Conservation (phyloP, 1,284 basidiomycete species). For the Porogramme epimiltina region DNA sequence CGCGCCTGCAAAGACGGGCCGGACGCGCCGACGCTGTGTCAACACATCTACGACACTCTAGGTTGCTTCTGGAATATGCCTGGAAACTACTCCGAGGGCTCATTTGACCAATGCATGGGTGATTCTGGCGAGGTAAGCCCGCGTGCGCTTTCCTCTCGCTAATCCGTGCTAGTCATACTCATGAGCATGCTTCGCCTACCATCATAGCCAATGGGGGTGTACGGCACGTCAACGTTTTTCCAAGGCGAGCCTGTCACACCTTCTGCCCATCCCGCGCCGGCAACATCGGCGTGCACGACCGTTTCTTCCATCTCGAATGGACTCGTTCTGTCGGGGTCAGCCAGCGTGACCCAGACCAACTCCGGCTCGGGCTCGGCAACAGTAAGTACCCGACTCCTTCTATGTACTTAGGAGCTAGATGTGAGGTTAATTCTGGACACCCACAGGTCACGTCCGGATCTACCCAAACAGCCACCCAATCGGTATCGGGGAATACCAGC, state of each 20-base stretch:
- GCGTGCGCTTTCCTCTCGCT: too few species aligned
- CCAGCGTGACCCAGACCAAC: too few species aligned
- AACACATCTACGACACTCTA: conserved; percentile 69
- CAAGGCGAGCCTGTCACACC: conserved; percentile 66
- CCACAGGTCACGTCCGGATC: too few species aligned
- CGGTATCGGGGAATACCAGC: too few species aligned
- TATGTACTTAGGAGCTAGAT: too few species aligned
- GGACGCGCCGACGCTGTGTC: conserved; percentile 58
- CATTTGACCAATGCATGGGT: conserved; percentile 58
- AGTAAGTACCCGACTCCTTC: too few species aligned
- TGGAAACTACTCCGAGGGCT: conserved; percentile 58
- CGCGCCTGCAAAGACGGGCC: conserved; percentile 68
- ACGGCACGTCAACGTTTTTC: conserved; percentile 63
- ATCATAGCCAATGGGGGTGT: conserved; percentile 69
- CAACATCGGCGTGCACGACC: conserved; percentile 56
- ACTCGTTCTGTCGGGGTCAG: too few species aligned
- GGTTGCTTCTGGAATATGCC: conserved; percentile 74
- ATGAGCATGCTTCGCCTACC: background rate
- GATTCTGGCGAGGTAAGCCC: conserved; percentile 53
- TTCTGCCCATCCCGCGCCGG: conserved; percentile 55
- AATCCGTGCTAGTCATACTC: background rate
- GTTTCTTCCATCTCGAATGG: too few species aligned
- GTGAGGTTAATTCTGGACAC: too few species aligned
- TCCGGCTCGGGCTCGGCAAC: too few species aligned
- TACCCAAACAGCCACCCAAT: too few species aligned